Evolutionary conservation across 1,284 basidiomycete genomes (phyloP), one percentile per base, ranked within the genome.

Genomic region (Grifola frondosa): DNA sequence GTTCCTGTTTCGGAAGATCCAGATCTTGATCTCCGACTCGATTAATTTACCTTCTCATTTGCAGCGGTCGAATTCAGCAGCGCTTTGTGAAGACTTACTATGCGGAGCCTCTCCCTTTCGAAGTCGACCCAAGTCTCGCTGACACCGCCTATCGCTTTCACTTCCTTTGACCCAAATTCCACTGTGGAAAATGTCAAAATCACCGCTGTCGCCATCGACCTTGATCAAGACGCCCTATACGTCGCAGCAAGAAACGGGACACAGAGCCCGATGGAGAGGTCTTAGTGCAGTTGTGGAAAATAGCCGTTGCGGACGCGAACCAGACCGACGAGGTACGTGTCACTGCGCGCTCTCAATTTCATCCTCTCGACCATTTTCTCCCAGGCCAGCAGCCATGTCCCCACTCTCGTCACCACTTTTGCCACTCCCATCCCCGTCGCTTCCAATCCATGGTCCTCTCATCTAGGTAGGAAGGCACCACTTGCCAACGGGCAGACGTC

Each of bases 141-240:
- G 5, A 32, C 39, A 43, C 42, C 19, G 30, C 35, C n/a, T 32
- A 43, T 6, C 10, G n/a, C 15, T 38, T 29, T 13, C 28, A 38
- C 26, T 11, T 38, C 28, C 20, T 26, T 15, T 13, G 26, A 3
- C n/a, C 17, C 28, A 6, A 17, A 19, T 15, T 29, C 19, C 3
- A 5, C 7, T 13, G 40, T 31, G 28, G 23, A 31, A 17, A 23
- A 26, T 11, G 5, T 13, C 26, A 33, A 33, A 11, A 42, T 85
- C 32, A 66, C 72, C 9, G 66, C 74, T 2, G 68, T 74, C n/a
- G 68, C 80, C 1, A 63, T 87, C 49, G 87, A 92, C 66, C 69
- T 84, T 20, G 88, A 91, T 62, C 76, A 78, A 52, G 73, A 80
- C 52, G 67, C 67, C 1, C 61, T 81, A 21, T 89, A 84, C 62